phyloP scores from a whole-genome alignment of 495 filamentous ascomycete genomes.

The Lentithecium fluviatile region DNA sequence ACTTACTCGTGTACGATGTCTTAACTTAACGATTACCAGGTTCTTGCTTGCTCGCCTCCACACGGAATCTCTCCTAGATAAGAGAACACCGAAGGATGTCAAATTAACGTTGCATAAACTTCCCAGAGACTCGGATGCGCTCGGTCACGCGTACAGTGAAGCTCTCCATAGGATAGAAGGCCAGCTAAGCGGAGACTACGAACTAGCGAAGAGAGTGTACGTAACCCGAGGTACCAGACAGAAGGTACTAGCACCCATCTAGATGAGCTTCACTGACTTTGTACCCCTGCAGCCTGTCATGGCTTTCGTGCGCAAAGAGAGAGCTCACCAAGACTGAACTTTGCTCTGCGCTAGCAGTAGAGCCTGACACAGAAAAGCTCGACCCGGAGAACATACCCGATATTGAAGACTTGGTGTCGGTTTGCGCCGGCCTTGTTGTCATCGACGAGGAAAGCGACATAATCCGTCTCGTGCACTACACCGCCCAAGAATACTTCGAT shows the following conservation, averaged over 20 bases:
- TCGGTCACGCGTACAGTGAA: constrained; percentile 46
- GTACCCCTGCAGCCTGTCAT: constrained; percentile 3
- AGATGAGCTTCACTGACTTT: not conserved
- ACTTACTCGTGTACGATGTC: too few species aligned
- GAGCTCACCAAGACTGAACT: constrained; percentile 6
- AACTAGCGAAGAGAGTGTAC: not conserved
- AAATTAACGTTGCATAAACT: constrained; percentile 42
- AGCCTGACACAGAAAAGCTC: constrained; percentile 37
- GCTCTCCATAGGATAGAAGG: constrained; percentile 49
- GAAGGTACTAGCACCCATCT: too few species aligned
- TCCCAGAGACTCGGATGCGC: constrained; percentile 29
- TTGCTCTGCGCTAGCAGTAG: constrained; percentile 49
- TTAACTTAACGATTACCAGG: too few species aligned
- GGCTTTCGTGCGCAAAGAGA: constrained; percentile 9
- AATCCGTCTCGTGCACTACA: constrained; percentile 57
- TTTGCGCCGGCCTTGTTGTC: constrained; percentile 56
- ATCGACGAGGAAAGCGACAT: constrained; percentile 50
- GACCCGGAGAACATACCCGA: constrained; percentile 46
- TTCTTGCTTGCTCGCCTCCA: constrained; percentile 57
- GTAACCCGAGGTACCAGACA: too few species aligned
- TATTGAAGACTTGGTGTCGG: constrained; percentile 45
- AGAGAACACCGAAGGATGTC: constrained; percentile 40
- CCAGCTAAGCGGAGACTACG: constrained; percentile 34
- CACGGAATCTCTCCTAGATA: constrained; percentile 47
- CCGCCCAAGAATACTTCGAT: constrained; percentile 55